Percentiles rank a stretch among this genome's conserved stretches.
Evolutionary conservation across 2,329 filamentous ascomycete species (phyloP).

Genomic region (Fusarium robinianum): DNA sequence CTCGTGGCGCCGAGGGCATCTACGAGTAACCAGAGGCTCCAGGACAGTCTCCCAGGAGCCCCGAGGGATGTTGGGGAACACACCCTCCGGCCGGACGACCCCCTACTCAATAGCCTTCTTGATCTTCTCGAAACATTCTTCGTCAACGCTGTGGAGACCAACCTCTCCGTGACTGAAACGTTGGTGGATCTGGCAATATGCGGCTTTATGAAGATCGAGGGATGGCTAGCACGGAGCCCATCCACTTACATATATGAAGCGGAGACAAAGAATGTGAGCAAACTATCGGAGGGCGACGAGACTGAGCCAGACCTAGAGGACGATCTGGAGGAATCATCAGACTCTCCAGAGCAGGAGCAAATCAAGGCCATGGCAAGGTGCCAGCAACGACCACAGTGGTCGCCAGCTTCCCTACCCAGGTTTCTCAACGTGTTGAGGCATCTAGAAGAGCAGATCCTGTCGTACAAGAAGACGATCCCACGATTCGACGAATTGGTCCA

Average conservation of each 20-base stretch:
- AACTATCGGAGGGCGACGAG: conserved; percentile 10
- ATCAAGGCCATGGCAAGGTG: conserved; percentile 55
- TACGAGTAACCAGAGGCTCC: conserved; percentile 60
- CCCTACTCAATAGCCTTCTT: conserved; percentile 66
- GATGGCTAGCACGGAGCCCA: conserved; percentile 83
- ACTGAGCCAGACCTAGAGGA: conserved; percentile 29
- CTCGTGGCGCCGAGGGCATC: conserved; percentile 66
- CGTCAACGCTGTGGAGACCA: conserved; percentile 87
- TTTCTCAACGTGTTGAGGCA: conserved; percentile 62
- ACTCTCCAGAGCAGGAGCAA: conserved; percentile 41
- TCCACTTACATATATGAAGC: conserved; percentile 58
- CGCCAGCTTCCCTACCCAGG: conserved; percentile 52
- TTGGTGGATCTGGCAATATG: conserved; percentile 83
- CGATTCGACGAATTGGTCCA: conserved; percentile 74
- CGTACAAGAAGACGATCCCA: conserved; percentile 66
- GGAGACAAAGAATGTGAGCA: conserved; percentile 38
- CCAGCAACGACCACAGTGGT: conserved; percentile 59
- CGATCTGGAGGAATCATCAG: conserved; percentile 22
- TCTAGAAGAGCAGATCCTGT: conserved; percentile 64
- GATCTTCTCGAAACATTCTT: conserved; percentile 81
- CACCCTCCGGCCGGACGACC: conserved; percentile 65
- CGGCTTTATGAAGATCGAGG: conserved; percentile 81
- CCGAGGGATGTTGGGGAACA: conserved; percentile 65
- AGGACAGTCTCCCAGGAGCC: conserved; percentile 62
- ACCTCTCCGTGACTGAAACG: conserved; percentile 83